phyloP scores from a whole-genome alignment of 1,284 basidiomycete genomes.

The Fomitopsis schrenkii region DNA sequence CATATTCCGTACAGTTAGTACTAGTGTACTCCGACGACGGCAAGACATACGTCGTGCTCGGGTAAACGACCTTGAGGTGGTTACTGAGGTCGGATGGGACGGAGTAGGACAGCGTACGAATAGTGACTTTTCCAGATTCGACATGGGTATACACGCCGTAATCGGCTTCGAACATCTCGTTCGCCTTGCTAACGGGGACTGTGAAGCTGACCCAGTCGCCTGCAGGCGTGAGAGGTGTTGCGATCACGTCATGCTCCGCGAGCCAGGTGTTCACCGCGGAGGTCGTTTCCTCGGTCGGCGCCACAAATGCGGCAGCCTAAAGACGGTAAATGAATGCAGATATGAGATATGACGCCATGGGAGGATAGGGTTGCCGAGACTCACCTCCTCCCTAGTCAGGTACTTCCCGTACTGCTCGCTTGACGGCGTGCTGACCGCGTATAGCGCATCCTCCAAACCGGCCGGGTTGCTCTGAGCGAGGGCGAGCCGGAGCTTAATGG shows the following conservation, averaged over 20 bases:
- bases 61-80: conserved; percentile 34
- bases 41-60: conserved; percentile 25
- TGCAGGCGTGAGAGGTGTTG: conserved; percentile 25
- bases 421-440: conserved; percentile 31
- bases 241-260: conserved; percentile 26
- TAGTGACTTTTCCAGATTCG: conserved; percentile 21
- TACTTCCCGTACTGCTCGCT: conserved; percentile 29
- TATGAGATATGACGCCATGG: conserved; percentile 1
- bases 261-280: conserved; percentile 33
- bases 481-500: conserved; percentile 30
- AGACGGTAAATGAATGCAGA: conserved; percentile 16
- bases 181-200: conserved; percentile 32
- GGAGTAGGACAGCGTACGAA: conserved; percentile 36
- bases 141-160: conserved; percentile 33
- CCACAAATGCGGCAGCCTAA: conserved; percentile 33
- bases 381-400: conserved; percentile 31
- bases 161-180: conserved; percentile 29
- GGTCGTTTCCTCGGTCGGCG: conserved; percentile 28
- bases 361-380: neutral
- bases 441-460: conserved; percentile 32
- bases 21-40: conserved; percentile 1
- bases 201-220: conserved; percentile 36
- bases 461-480: conserved; percentile 29
- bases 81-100: conserved; percentile 29
- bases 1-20: neutral